Conservation (phyloP, 1,139 yeast species). For the Arxiozyma heterogenica region DNA sequence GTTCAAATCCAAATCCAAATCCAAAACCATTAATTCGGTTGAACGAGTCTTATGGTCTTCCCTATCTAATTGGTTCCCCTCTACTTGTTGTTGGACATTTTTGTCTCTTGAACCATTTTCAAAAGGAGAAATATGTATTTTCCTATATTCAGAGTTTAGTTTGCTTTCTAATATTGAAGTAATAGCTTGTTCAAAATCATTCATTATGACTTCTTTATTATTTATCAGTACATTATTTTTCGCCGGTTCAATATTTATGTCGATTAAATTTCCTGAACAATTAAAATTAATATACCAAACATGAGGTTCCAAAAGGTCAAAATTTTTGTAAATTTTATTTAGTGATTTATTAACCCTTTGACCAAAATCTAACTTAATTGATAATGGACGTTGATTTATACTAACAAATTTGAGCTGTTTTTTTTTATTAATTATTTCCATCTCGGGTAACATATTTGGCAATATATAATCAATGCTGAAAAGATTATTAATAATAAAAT, state of each 20-base stretch:
- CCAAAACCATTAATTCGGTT: neutral
- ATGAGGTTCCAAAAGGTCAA: slow-evolving; percentile 23
- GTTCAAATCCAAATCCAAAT: neutral
- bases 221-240: slow-evolving; percentile 35
- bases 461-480: slow-evolving; percentile 18
- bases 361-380: slow-evolving; percentile 27
- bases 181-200: neutral
- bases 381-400: slow-evolving; percentile 33
- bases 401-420: slow-evolving; percentile 23
- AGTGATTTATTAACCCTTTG: slow-evolving; percentile 22
- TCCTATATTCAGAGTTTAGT: neutral
- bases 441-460: slow-evolving; percentile 29
- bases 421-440: slow-evolving; percentile 18
- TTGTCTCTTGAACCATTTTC: too few relatives aligned
- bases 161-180: neutral
- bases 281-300: slow-evolving; percentile 29
- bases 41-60: neutral
- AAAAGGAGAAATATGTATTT: neutral
- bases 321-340: slow-evolving; percentile 19
- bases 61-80: neutral
- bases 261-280: slow-evolving; percentile 21
- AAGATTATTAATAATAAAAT: slow-evolving; percentile 11
- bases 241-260: slow-evolving; percentile 39
- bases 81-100: neutral
- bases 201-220: slow-evolving; percentile 4